Conservation (phyloP, 2,329 filamentous ascomycete species). For the Aureobasidium sp. region DNA sequence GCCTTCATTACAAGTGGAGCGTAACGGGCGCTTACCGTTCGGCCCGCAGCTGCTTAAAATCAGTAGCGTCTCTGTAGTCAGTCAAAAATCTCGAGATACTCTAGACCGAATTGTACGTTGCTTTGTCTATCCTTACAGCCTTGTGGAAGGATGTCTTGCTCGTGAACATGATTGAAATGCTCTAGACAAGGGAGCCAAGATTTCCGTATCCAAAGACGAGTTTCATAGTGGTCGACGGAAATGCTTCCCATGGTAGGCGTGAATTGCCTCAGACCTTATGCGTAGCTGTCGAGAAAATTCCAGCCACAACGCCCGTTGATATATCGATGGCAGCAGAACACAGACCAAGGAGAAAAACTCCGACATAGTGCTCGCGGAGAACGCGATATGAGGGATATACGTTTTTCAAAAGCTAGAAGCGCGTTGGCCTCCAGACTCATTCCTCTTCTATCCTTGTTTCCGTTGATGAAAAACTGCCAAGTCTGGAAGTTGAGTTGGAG, state of each 20-base stretch:
- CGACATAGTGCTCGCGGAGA: not conserved
- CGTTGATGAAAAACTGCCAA: not conserved
- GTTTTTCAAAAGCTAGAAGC: not conserved
- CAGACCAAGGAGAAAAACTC: not conserved
- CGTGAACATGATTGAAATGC: not conserved
- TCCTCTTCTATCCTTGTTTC: not conserved
- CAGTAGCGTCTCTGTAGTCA: not conserved
- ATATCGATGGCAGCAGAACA: not conserved
- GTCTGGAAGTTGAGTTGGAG: not conserved
- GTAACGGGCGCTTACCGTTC: not conserved
- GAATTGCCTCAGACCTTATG: not conserved
- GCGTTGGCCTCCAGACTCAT: not conserved
- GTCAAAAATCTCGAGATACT: not conserved
- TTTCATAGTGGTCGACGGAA: not conserved
- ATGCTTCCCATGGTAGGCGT: not conserved
- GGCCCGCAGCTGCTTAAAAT: slow-evolving; percentile 9
- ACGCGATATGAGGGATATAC: not conserved
- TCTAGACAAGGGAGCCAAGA: not conserved
- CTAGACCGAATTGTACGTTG: not conserved
- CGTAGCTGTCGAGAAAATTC: not conserved
- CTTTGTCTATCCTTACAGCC: slow-evolving; percentile 7
- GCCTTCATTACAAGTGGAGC: slow-evolving; percentile 1
- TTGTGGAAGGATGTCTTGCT: not conserved
- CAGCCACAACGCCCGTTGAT: slow-evolving; percentile 2
- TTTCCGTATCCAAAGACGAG: not conserved